Conservation (phyloP, 495 filamentous ascomycete genomes). For the Collariella sp. region DNA sequence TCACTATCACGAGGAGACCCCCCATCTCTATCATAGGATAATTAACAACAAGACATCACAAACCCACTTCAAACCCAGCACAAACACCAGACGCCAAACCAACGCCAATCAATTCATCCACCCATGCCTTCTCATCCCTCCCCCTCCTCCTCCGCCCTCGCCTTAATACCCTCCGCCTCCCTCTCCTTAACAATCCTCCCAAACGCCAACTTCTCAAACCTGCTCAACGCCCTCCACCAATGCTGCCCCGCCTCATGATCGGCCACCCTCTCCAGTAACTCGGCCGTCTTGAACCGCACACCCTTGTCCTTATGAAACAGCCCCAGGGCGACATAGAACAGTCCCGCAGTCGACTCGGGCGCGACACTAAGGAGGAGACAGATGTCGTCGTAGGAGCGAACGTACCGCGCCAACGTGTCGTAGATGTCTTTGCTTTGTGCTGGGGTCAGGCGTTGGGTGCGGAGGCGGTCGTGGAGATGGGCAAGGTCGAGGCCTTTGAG, state of each 20-base stretch:
- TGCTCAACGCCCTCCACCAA: constrained; percentile 79
- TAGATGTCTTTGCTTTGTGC: constrained; percentile 71
- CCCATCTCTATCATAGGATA: no score
- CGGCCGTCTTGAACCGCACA: constrained; percentile 68
- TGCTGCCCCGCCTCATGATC: constrained; percentile 85
- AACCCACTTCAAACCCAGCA: no score
- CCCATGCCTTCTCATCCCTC: no score
- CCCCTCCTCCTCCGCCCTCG: constrained; percentile 14
- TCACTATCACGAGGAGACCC: no score
- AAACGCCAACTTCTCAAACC: constrained; percentile 80
- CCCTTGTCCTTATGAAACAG: constrained; percentile 84
- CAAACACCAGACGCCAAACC: no score
- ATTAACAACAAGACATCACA: no score
- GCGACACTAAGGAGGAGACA: constrained; percentile 79
- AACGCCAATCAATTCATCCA: no score
- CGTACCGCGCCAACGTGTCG: constrained; percentile 62
- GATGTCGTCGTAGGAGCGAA: constrained; percentile 79
- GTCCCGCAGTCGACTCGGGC: constrained; percentile 76
- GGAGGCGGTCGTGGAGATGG: constrained; percentile 85
- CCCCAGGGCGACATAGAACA: constrained; percentile 87
- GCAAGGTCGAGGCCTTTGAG: constrained; percentile 78
- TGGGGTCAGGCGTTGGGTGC: constrained; percentile 63
- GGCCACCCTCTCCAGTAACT: constrained; percentile 72
- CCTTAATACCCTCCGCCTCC: constrained; percentile 38
- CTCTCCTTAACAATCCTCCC: constrained; percentile 59